Base-by-base conservation (phyloP, 2,329 filamentous ascomycete species). In the Ampelomyces quisqualis region DNA sequence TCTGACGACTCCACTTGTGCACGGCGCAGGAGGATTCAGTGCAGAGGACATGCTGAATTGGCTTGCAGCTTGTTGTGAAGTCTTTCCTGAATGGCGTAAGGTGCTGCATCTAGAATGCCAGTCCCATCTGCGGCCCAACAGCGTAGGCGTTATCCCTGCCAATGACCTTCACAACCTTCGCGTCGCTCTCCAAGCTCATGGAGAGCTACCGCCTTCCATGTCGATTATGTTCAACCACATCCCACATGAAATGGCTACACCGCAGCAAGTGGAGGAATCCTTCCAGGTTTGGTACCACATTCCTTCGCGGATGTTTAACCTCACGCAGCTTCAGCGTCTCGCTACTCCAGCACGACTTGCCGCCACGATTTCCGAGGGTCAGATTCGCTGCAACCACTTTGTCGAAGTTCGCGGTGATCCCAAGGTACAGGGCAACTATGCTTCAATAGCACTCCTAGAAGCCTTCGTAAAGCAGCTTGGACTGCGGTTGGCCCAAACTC, bases 301-400 rank as follows among this genome's bases (percentile, higher is more conserved):
- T 13, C 49, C 53, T 3, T 57, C 53, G 4, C 35, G 47, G 7
- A 47, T 50, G 46, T 57, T 57, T 45, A 55, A 53, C n/a, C 19
- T 49, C 1, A 49, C 51, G 7, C 49, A 55, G 23, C 23, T 57
- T 7, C 49, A 55, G 31, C 41, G 43, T 3, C 20, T 49, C 13
- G 51, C 47, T 5, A 28, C 28, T 10, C 26, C 39, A 1, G 29
- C 39, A 1, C 32, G 20, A 2, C 33, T 49, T 7, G 13, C 24
- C 7, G 4, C 23, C 1, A 45, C 41, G 3, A 17, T 57, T 10
- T 35, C 29, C 7, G 26, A 44, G 3, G 35, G 21, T 7, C 15
- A 30, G 5, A 26, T 47, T 14, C 35, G 28, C 2, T 57, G 51
- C 29, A 34, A 49, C 5, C 47, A 51, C 18, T 57, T 45, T 13